phyloP scores from a whole-genome alignment of 2,329 filamentous ascomycete genomes.

The Graphiopsis chlorocephala region DNA sequence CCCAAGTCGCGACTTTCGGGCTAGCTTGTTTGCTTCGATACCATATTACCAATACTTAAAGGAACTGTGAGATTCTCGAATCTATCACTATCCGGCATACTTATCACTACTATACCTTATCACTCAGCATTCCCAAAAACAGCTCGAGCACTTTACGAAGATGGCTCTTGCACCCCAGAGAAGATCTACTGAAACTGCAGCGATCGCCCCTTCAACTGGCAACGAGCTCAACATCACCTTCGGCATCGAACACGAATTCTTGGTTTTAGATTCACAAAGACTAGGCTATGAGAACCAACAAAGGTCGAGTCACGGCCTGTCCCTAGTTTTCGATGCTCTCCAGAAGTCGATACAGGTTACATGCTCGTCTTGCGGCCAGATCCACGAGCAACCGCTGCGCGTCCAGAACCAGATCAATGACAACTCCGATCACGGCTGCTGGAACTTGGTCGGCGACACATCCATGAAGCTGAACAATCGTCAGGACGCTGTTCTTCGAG shows the following conservation, averaged over 20 bases:
- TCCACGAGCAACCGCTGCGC: background rate
- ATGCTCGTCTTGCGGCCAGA: background rate
- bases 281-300: background rate
- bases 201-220: background rate
- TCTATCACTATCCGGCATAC: background rate
- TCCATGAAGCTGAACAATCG: background rate
- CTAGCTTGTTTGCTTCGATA: background rate
- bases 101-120: background rate
- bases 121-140: background rate
- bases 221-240: background rate
- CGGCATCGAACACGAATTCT: background rate
- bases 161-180: background rate
- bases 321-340: background rate
- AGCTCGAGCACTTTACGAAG: background rate
- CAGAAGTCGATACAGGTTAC: background rate
- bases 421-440: background rate
- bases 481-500: background rate
- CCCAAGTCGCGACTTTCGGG: background rate
- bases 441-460: background rate
- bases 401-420: background rate
- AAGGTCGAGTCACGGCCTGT: background rate
- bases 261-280: background rate
- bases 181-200: background rate
- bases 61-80: background rate
- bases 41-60: background rate